Conservation (phyloP, 768 basidiomycete species). For the Boletus edulis region DNA sequence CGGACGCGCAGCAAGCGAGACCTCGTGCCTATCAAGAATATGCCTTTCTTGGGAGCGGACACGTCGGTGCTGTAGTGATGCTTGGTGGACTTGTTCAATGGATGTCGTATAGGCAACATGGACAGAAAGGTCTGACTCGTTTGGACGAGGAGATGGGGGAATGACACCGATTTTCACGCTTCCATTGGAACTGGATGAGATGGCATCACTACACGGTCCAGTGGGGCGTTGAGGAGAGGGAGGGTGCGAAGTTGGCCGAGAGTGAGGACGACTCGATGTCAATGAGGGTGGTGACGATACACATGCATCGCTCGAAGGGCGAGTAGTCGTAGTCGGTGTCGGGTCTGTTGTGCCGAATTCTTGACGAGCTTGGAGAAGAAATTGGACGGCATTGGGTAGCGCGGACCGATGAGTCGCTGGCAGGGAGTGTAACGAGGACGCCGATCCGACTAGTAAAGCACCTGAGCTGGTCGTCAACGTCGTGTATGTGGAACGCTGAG, state of each 20-base stretch:
- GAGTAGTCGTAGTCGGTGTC: not conserved
- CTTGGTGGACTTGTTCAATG: conserved; percentile 18
- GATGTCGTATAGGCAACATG: conserved; percentile 3
- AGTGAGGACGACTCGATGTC: not conserved
- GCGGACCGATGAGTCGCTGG: not conserved
- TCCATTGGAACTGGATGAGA: conserved; percentile 11
- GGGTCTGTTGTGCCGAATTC: conserved; percentile 8
- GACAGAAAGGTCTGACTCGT: conserved; percentile 16
- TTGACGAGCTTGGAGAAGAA: conserved; percentile 33
- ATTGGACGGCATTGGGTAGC: conserved; percentile 23
- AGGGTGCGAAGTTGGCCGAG: conserved; percentile 10
- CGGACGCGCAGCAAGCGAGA: conserved; percentile 33
- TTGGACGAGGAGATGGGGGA: conserved; percentile 27
- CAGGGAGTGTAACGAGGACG: too few relatives aligned
- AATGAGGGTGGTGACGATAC: not conserved
- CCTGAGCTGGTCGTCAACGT: too few relatives aligned
- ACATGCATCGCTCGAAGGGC: not conserved
- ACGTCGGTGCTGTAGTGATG: conserved; percentile 24
- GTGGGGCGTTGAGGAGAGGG: conserved; percentile 5
- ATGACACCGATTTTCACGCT: conserved; percentile 32
- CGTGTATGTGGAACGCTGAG: too few relatives aligned
- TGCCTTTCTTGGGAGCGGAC: conserved; percentile 31
- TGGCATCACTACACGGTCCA: not conserved
- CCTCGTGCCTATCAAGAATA: conserved; percentile 31
- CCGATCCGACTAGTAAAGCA: not conserved